These are phyloP conservation scores for Nannochloris sp. DNA, from an alignment of 139 green algal species.

Conservation along the genomic window DNA sequence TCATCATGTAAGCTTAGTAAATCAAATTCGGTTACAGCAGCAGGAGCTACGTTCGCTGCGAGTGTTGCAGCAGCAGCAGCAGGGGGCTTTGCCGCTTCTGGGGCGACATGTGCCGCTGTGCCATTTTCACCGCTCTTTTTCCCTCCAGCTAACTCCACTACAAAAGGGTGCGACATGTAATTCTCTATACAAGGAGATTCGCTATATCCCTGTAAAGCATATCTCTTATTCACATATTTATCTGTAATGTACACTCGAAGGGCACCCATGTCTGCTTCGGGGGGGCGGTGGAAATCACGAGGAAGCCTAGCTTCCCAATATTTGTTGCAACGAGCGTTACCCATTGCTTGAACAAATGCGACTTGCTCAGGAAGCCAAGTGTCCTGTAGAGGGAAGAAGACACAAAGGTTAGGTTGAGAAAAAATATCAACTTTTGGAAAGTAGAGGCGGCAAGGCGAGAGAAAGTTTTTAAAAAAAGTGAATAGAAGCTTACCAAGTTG, in stretches of 20 bases:
- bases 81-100: background rate
- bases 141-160: background rate
- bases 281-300: constrained; percentile 53
- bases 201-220: constrained; percentile 26
- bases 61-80: background rate
- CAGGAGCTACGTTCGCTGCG: background rate
- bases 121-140: background rate
- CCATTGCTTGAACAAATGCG: constrained; percentile 74
- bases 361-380: constrained; percentile 90
- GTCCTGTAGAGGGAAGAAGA: too few species aligned
- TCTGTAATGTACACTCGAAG: constrained; percentile 66
- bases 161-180: constrained; percentile 59
- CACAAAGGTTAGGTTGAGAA: too few species aligned
- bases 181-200: constrained; percentile 69
- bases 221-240: constrained; percentile 50
- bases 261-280: constrained; percentile 58
- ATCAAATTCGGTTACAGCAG: background rate
- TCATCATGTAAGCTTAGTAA: background rate
- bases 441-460: constrained; percentile 7
- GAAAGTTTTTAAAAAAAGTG: background rate
- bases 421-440: background rate
- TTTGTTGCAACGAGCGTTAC: constrained; percentile 65
- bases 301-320: constrained; percentile 84
- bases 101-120: too few species aligned
- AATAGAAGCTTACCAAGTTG: constrained; percentile 34